These are phyloP conservation scores for Eucalyptus curtisii DNA, from an alignment of 345 rosid species.

Conservation along the genomic window DNA sequence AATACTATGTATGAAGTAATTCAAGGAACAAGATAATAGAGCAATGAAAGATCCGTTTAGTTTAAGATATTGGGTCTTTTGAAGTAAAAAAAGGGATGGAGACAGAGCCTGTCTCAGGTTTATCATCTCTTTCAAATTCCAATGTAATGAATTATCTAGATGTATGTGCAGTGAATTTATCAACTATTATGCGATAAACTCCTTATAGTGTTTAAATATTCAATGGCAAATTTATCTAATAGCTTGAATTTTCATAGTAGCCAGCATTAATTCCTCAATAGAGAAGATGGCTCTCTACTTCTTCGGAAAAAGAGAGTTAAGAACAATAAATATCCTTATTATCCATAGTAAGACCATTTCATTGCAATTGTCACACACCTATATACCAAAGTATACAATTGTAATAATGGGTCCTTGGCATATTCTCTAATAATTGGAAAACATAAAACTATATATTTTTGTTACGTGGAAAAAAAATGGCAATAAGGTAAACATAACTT, in stretches of 20 bases:
- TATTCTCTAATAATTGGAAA: neutral
- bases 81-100: neutral
- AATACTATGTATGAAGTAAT: neutral
- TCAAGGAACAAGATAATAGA: too few relatives aligned
- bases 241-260: neutral
- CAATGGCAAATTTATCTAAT: neutral
- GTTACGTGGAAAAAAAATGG: neutral
- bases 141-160: neutral
- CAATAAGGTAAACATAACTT: neutral
- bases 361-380: neutral
- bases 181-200: neutral
- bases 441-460: neutral
- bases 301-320: neutral
- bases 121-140: neutral
- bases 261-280: neutral
- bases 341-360: neutral
- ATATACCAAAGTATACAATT: too few relatives aligned
- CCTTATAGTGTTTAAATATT: neutral
- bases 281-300: neutral
- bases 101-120: neutral
- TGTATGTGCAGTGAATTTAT: neutral
- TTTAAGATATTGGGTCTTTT: neutral
- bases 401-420: neutral
- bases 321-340: neutral
- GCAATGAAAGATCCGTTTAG: neutral